A percentile compares a stretch with the other conserved stretches of the same genome.
These are phyloP conservation scores for Daldinia caldariorum DNA, from an alignment of 495 filamentous ascomycete genomes.

Conservation along the genomic window DNA sequence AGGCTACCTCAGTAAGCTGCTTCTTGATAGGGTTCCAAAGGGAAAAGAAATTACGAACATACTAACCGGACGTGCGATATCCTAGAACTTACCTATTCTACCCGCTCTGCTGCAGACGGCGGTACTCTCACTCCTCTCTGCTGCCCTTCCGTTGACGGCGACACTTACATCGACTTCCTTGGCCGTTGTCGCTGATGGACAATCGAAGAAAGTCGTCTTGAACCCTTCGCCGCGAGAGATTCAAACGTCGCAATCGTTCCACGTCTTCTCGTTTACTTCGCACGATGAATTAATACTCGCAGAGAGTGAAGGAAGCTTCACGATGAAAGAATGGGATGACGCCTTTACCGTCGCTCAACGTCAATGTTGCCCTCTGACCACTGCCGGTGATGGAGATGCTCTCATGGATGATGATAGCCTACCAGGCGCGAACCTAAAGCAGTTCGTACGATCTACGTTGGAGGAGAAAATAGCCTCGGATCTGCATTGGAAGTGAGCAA, in stretches of 20 bases:
- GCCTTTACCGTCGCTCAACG: slow-evolving; percentile 70
- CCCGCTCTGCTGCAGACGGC: slow-evolving; percentile 79
- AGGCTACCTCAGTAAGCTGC: slow-evolving; percentile 59
- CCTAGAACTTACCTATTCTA: slow-evolving; percentile 76
- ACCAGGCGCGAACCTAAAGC: slow-evolving; percentile 59
- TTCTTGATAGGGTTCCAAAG: not conserved
- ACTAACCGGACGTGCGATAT: slow-evolving; percentile 29
- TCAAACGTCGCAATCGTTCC: slow-evolving; percentile 70
- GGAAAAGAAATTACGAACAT: slow-evolving; percentile 11
- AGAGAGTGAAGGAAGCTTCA: slow-evolving; percentile 84
- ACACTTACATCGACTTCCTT: slow-evolving; percentile 72
- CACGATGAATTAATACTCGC: slow-evolving; percentile 77
- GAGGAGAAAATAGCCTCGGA: slow-evolving; percentile 66
- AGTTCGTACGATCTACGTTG: slow-evolving; percentile 71
- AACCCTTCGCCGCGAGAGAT: slow-evolving; percentile 67
- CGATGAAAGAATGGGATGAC: slow-evolving; percentile 77
- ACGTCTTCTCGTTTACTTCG: slow-evolving; percentile 81
- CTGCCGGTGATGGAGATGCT: slow-evolving; percentile 54
- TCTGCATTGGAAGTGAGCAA: slow-evolving; percentile 67
- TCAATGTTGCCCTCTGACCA: slow-evolving; percentile 65
- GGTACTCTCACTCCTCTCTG: slow-evolving; percentile 77
- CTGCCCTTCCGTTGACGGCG: slow-evolving; percentile 76
- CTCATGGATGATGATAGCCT: slow-evolving; percentile 55
- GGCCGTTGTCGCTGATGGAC: slow-evolving; percentile 63
- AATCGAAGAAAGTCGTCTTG: slow-evolving; percentile 55